Conservation (phyloP, 169 alveolate genomes). For the Plasmodium gallinaceum region DNA sequence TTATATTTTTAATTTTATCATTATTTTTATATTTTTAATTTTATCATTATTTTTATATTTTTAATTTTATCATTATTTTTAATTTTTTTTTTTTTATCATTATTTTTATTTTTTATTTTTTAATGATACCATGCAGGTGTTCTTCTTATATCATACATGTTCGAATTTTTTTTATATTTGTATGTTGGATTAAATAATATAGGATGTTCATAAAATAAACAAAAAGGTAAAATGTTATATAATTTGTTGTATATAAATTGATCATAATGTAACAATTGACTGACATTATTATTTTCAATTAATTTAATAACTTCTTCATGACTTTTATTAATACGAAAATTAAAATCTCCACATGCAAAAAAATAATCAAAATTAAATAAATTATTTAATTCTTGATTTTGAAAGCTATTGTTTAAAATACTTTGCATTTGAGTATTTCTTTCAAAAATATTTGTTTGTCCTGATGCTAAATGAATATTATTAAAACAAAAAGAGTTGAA, state of each 20-base stretch:
- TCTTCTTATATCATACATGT: slow-evolving; percentile 69
- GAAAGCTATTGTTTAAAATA: slow-evolving; percentile 78
- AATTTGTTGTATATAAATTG: slow-evolving; percentile 70
- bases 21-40: no score
- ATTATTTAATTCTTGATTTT: slow-evolving; percentile 81
- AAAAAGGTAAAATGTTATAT: slow-evolving; percentile 65
- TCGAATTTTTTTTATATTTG: slow-evolving; percentile 68
- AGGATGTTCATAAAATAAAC: slow-evolving; percentile 65
- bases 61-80: no score
- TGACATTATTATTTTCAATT: slow-evolving; percentile 37
- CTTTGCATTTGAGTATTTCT: slow-evolving; percentile 84
- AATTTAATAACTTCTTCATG: slow-evolving; percentile 67
- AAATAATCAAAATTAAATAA: slow-evolving; percentile 77
- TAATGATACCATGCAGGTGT: slow-evolving; percentile 68
- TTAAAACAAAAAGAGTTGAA: slow-evolving; percentile 82
- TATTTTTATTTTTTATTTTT: no score
- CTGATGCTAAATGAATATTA: slow-evolving; percentile 91
- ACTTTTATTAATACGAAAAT: slow-evolving; percentile 61
- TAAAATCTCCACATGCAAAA: slow-evolving; percentile 79
- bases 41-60: no score
- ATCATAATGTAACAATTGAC: slow-evolving; percentile 43
- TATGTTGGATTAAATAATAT: slow-evolving; percentile 71
- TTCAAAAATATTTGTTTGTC: slow-evolving; percentile 88
- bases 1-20: no score
- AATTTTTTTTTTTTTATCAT: no score